Base-by-base conservation (phyloP, 208 protist genomes). In the Chromosphaera perkinsii region DNA sequence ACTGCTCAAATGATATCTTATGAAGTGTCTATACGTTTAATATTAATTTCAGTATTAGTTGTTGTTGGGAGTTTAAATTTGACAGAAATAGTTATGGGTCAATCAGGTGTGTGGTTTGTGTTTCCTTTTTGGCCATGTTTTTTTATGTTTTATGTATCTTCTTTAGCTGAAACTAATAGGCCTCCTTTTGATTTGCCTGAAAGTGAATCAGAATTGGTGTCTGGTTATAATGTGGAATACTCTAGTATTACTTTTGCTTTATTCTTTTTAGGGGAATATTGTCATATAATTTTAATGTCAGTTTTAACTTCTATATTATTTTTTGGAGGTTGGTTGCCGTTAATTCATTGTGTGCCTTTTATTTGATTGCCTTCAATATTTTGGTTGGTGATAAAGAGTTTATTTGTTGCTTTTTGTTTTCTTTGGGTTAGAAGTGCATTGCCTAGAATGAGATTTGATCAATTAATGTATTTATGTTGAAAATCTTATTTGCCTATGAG, bases 191-290 rank as follows among this genome's bases (percentile, higher is more conserved):
- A 75, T 75, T 70, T 70, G 56, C 56, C 65, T 57, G 65, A 70
- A 70, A 60, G 57, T 27, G 65, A 70, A 70, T 5, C 66, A 0
- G 49, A 75, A 54, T 75, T 75, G 66, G 69, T 75, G 17, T 75
- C 69, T 43, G 69, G 69, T 26, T 75, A 75, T 66, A 73, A 75
- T 66, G 61, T 69, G 2, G 66, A 75, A 72, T 75, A 73, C 73
- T 61, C 43, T 51, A 33, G 0, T n/a, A 31, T 73, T 22, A n/a
- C 27, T 49, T 69, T 69, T 69, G 58, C 29, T 0, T 68, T 69
- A 37, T 69, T 69, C 51, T 69, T 69, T 33, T 37, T 69, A 69
- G 58, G 17, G 1, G 64, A 69, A 69, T 69, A 69, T 70, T 14
- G 17, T 69, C 58, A 66, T 52, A 69, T 69, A 22, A 31, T 69